Percentiles rank a stretch among this genome's conserved stretches.
phyloP scores from a whole-genome alignment of 2,329 filamentous ascomycete genomes.

The Aspergillus pseudotamarii region DNA sequence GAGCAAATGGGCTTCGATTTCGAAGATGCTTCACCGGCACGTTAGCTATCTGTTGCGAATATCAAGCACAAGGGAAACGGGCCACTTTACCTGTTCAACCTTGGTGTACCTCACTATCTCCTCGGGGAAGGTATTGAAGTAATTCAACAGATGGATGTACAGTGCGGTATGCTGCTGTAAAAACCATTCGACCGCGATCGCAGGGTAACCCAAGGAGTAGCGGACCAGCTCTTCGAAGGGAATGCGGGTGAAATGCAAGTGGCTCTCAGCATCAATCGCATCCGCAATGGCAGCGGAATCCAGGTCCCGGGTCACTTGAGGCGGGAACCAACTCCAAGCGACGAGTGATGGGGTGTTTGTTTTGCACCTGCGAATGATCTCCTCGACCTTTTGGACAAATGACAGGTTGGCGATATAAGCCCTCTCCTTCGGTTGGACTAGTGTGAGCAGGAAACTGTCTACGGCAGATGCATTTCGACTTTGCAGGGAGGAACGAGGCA shows the following conservation, averaged over 20 bases:
- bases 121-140: constrained; percentile 36
- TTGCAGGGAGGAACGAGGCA: constrained; percentile 38
- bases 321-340: constrained; percentile 43
- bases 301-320: constrained; percentile 20
- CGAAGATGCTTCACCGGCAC: constrained; percentile 35
- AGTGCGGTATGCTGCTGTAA: constrained; percentile 41
- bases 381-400: constrained; percentile 43
- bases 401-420: constrained; percentile 32
- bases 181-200: constrained; percentile 42
- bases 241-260: constrained; percentile 42
- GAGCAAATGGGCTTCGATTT: constrained; percentile 40
- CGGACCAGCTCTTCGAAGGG: constrained; percentile 45
- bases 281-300: constrained; percentile 33
- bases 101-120: constrained; percentile 36
- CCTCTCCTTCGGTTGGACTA: constrained; percentile 33
- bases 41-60: background rate
- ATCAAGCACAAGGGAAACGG: background rate
- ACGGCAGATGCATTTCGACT: constrained; percentile 36
- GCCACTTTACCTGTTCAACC: constrained; percentile 38
- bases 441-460: constrained; percentile 34
- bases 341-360: constrained; percentile 23
- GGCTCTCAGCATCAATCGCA: constrained; percentile 42
- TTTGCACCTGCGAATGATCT: constrained; percentile 39
- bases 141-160: constrained; percentile 35
- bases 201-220: constrained; percentile 40